Evolutionary conservation across 1,139 yeast genomes (phyloP), one percentile per base, ranked within the genome.

Genomic region (Yamadazyma triangularis): DNA sequence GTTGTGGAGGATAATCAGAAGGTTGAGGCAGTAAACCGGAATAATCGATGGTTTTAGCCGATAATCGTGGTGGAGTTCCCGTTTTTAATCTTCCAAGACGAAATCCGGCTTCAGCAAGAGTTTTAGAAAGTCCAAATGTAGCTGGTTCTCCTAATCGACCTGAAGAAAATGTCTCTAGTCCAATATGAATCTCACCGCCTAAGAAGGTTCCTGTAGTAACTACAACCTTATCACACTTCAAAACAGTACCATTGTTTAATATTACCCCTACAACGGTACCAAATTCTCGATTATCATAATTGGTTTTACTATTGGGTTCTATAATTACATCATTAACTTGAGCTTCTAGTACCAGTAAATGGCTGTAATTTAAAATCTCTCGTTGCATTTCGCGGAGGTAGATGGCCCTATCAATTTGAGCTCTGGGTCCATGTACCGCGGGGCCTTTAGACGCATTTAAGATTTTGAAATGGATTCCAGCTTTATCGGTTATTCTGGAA

Each of bases 391-490:
- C 93, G 9, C 56, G 51, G 47, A 83, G 64, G 53, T 91, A 93
- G 3, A 89, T 70, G 29, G 75, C 64, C 40, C 99, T 65, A 55
- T 93, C 98, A 20, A 93, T 91, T 54, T 93, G 98, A 1, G 96
- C 96, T 36, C 99, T 61, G 5, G 97, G 97, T 0, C 98, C 98
- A 85, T 96, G 95, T 1, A 89, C 98, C 0, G 98, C 98, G 0
- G 97, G 87, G 1, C 99, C 99, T 44, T 87, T 75, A 3, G 95
- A 83, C 28, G 82, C 72, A 55, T 93, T 93, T 38, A 93, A 64
- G 37, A 88, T 79, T 51, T 86, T 87, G 57, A 82, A 93, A 53
- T 89, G 96, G 23, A 89, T 85, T 0, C 98, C 98, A 0, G 98
- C 95, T 45, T 73, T 67, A 56, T 93, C 99, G 2, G 93, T 89